Evolutionary conservation across 129 eudicot genomes (phyloP).

Genomic region (Pittosporum tobira): DNA sequence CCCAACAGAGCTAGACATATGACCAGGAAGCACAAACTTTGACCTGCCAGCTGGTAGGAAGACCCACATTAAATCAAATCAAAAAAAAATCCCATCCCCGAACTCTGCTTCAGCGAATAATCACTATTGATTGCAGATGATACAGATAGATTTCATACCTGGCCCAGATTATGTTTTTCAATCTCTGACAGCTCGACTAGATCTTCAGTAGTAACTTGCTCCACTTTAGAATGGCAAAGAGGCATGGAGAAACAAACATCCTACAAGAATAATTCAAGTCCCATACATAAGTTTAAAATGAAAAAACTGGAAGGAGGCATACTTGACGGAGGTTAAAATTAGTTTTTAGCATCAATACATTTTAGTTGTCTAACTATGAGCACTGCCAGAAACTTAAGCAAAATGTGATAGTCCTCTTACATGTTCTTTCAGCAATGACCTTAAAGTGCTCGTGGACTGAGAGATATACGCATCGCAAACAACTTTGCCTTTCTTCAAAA

Average conservation of each 20-base stretch:
- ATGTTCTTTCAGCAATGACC: slow-evolving; percentile 84
- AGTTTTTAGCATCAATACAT: not conserved
- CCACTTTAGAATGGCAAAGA: slow-evolving; percentile 59
- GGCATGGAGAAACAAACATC: slow-evolving; percentile 74
- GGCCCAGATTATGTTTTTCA: slow-evolving; percentile 60
- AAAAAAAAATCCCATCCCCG: slow-evolving; percentile 10
- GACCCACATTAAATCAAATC: too few species aligned
- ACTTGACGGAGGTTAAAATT: not conserved
- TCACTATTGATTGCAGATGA: not conserved
- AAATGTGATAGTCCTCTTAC: slow-evolving; percentile 32
- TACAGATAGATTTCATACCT: slow-evolving; percentile 30
- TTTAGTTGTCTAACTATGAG: not conserved
- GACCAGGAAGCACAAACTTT: too few species aligned
- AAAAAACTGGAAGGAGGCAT: not conserved
- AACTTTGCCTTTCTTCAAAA: slow-evolving; percentile 26
- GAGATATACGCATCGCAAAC: slow-evolving; percentile 73
- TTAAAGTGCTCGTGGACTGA: slow-evolving; percentile 78
- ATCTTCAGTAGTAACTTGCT: slow-evolving; percentile 70
- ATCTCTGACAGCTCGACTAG: slow-evolving; percentile 77
- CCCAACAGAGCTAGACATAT: not conserved
- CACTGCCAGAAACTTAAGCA: not conserved
- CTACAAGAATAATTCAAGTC: slow-evolving; percentile 23
- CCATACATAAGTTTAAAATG: not conserved
- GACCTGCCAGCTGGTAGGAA: too few species aligned
- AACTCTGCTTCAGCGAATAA: not conserved